Conservation (phyloP, 331 rosid genomes). For the Prunus yedoensis region DNA sequence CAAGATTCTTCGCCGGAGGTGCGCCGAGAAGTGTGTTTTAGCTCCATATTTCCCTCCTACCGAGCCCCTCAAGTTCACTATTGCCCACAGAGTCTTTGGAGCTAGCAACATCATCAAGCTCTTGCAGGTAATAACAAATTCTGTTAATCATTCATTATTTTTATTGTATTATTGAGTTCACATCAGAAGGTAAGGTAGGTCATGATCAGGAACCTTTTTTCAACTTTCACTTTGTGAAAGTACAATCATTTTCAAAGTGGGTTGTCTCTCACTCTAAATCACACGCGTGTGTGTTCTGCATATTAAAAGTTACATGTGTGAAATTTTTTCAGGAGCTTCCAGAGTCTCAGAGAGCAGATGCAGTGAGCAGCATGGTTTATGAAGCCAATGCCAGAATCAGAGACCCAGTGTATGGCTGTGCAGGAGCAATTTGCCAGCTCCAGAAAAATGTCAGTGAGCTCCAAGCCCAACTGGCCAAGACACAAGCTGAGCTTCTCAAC, state of each 20-base stretch:
- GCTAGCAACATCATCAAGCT: constrained; percentile 98
- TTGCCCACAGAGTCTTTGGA: constrained; percentile 94
- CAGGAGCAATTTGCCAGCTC: constrained; percentile 88
- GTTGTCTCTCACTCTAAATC: background rate
- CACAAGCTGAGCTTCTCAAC: constrained; percentile 78
- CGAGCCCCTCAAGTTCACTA: constrained; percentile 95
- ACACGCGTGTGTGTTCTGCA: too few species aligned
- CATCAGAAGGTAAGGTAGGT: background rate
- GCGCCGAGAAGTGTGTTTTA: constrained; percentile 83
- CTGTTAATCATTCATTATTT: too few species aligned
- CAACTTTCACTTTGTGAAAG: background rate
- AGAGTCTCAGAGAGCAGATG: constrained; percentile 85
- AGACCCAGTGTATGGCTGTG: constrained; percentile 89
- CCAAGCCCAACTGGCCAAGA: constrained; percentile 80
- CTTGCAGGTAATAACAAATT: constrained; percentile 67
- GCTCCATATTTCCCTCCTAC: constrained; percentile 99
- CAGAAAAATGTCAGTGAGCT: constrained; percentile 88
- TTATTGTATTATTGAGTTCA: too few species aligned
- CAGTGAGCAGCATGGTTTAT: constrained; percentile 96
- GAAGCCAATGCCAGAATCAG: constrained; percentile 91
- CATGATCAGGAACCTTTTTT: background rate
- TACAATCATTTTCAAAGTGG: background rate
- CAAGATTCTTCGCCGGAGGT: constrained; percentile 95
- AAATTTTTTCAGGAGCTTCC: constrained; percentile 69
- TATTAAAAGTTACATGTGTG: background rate